Evolutionary conservation across 2,329 filamentous ascomycete species (phyloP).

Genomic region (Aureobasidium leucospermi): DNA sequence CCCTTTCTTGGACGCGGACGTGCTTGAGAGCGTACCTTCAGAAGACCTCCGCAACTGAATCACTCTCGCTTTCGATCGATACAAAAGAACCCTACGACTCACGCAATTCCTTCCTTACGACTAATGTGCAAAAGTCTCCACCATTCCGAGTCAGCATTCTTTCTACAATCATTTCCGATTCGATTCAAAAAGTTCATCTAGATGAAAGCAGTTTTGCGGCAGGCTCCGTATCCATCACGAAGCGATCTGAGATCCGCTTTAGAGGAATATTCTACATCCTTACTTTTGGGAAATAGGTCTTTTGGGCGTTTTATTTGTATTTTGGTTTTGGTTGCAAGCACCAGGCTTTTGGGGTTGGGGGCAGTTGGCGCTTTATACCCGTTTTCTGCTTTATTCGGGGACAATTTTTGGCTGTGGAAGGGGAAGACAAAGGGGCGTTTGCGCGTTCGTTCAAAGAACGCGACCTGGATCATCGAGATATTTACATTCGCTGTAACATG

Average conservation of each 20-base stretch:
- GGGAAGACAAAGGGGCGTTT: not conserved
- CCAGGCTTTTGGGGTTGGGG: not conserved
- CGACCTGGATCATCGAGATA: not conserved
- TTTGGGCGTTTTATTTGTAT: conserved; percentile 10
- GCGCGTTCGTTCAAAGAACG: not conserved
- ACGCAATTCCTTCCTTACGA: not conserved
- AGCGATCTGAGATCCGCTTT: not conserved
- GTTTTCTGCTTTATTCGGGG: not conserved
- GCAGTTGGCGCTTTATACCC: conserved; percentile 15
- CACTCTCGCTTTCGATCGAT: not conserved
- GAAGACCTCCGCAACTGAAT: not conserved
- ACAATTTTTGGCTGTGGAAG: not conserved
- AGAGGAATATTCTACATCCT: not conserved
- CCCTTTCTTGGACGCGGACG: conserved; percentile 5
- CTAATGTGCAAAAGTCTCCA: not conserved
- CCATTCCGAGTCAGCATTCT: not conserved
- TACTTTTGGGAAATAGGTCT: not conserved
- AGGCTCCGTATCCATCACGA: not conserved
- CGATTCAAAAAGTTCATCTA: not conserved
- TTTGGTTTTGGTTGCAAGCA: not conserved
- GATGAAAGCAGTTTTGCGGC: not conserved
- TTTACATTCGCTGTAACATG: not conserved
- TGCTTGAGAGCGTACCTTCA: not conserved
- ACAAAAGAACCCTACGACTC: not conserved
- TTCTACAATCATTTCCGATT: not conserved